These are phyloP conservation scores for Purpureocillium lavendulum DNA, from an alignment of 2,329 filamentous ascomycete genomes.

Conservation along the genomic window DNA sequence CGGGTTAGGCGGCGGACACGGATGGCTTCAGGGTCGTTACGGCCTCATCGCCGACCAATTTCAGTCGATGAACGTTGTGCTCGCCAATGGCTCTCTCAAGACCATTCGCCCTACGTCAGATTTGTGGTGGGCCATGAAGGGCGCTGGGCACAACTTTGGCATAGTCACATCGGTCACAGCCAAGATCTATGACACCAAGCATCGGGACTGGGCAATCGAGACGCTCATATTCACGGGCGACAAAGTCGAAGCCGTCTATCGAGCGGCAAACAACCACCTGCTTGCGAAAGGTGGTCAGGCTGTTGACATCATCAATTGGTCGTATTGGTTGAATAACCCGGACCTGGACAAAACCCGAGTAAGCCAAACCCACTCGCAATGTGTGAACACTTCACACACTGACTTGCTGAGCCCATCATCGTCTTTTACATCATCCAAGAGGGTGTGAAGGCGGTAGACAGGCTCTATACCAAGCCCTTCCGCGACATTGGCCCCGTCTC, in stretches of 20 bases:
- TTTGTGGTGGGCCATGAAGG: slow-evolving; percentile 26
- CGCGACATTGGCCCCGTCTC: slow-evolving; percentile 28
- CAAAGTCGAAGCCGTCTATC: slow-evolving; percentile 17
- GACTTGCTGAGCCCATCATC: slow-evolving; percentile 21
- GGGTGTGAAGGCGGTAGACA: slow-evolving; percentile 28
- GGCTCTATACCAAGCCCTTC: slow-evolving; percentile 33
- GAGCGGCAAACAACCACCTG: slow-evolving; percentile 34
- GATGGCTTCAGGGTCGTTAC: slow-evolving; percentile 43
- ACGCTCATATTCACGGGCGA: slow-evolving; percentile 12
- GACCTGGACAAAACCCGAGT: slow-evolving; percentile 31
- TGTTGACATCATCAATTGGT: slow-evolving; percentile 39
- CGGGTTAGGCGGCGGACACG: slow-evolving; percentile 49
- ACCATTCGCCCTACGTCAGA: slow-evolving; percentile 16
- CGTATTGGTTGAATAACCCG: slow-evolving; percentile 34
- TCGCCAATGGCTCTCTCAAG: slow-evolving; percentile 17
- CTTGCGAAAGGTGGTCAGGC: slow-evolving; percentile 33
- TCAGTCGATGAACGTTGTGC: slow-evolving; percentile 21
- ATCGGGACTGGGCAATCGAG: slow-evolving; percentile 9
- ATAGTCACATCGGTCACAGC: slow-evolving; percentile 20
- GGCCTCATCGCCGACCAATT: slow-evolving; percentile 37
- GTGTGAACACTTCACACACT: too few species aligned
- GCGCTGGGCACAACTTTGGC: slow-evolving; percentile 25
- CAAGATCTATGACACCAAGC: slow-evolving; percentile 19
- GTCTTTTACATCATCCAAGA: slow-evolving; percentile 33
- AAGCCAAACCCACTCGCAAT: neutral